Evolutionary conservation across 306 rosid species (phyloP), one percentile per base, ranked within the genome.

Genomic region (Trichosanthes truncata): DNA sequence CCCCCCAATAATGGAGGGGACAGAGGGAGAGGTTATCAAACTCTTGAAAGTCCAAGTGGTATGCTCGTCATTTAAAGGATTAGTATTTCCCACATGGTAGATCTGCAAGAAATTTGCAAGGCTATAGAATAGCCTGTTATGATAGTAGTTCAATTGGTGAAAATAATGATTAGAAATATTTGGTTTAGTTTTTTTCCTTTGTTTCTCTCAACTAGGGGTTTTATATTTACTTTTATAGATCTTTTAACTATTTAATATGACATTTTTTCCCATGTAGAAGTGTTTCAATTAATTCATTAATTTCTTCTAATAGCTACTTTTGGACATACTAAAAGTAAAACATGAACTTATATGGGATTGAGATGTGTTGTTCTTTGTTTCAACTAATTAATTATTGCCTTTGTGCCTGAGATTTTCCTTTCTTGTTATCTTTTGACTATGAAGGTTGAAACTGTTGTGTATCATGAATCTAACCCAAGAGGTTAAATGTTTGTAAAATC

Each of bases 1-100:
- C 98, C 94, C 79, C 96, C 98, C 46, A 88, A 52, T 65, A 85
- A 83, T 79, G 94, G 89, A 79, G 93, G 88, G 52, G 89, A 63
- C 73, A 84, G 84, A 78, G 92, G 93, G 74, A 83, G 80, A 3
- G 93, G 96, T 57, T 90, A 96, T 86, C 98, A 90, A 88, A 86
- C 96, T 60, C 82, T 89, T 80, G 92, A 81, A 84, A 82, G 79
- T 84, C 86, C 98, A 79, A 65, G 87, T 78, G 99, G 98, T 89
- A 74, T 52, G 78, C 26, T 55, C 20, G 56, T 51, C 63, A 38
- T 53, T 13, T 59, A 6, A 40, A 57, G 45, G 13, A 57, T 62
- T 76, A 73, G 36, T 48, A 13, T 73, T 55, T 78, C 45, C 29
- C 48, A 21, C 14, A 29, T 74, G 8, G 14, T 74, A 74, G 20